A percentile compares a stretch with the other conserved stretches of the same genome.
These are phyloP conservation scores for Salicornia ramosissima DNA, from an alignment of 148 eudicot species.

Conservation along the genomic window DNA sequence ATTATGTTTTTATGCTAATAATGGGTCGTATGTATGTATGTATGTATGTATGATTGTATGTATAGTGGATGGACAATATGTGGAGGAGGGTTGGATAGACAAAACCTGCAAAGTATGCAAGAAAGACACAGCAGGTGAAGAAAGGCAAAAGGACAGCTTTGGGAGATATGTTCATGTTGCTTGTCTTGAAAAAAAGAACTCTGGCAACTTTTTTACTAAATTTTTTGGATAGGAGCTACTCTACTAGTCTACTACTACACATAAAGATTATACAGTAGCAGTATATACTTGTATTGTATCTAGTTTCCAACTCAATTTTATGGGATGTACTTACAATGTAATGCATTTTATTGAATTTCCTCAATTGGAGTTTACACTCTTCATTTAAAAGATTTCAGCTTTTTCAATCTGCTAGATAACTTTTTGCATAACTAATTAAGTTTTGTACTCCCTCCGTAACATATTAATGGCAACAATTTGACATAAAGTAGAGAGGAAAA, in stretches of 20 bases:
- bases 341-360: neutral
- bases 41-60: too few species aligned
- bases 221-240: conserved; percentile 42
- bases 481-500: too few species aligned
- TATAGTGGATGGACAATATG: conserved; percentile 88
- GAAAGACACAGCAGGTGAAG: conserved; percentile 80
- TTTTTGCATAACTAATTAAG: too few species aligned
- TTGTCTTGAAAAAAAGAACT: conserved; percentile 52
- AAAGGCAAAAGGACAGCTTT: conserved; percentile 73
- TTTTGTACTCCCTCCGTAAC: too few species aligned
- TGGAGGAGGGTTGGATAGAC: conserved; percentile 99
- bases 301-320: conserved; percentile 11
- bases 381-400: neutral
- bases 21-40: too few species aligned
- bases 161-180: conserved; percentile 94
- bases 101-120: conserved; percentile 96
- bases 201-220: conserved; percentile 84
- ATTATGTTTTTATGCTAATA: neutral
- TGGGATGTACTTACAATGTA: neutral
- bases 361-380: neutral
- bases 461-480: too few species aligned
- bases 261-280: neutral
- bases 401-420: too few species aligned
- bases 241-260: too few species aligned
- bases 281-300: conserved; percentile 9